Conservation (phyloP, 768 basidiomycete species). For the Trametes gibbosa region DNA sequence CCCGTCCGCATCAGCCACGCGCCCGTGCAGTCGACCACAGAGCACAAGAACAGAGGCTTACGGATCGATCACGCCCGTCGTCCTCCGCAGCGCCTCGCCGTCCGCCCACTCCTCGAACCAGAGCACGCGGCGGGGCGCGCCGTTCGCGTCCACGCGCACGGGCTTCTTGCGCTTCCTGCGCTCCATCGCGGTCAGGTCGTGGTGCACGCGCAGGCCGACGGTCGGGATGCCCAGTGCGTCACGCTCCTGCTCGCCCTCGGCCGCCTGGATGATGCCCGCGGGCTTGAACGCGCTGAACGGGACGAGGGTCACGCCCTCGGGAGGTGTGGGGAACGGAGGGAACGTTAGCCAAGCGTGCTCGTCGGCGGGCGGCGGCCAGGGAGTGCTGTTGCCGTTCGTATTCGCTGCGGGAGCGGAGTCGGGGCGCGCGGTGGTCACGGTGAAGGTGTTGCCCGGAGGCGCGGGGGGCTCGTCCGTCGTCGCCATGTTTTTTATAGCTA, state of each 20-base stretch:
- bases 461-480: not conserved
- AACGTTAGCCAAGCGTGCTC: conserved; percentile 28
- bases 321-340: conserved; percentile 48
- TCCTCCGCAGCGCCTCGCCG: conserved; percentile 47
- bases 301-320: conserved; percentile 45
- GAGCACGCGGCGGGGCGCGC: conserved; percentile 29
- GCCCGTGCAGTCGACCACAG: not conserved
- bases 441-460: not conserved
- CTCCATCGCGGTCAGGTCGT: conserved; percentile 60
- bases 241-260: conserved; percentile 35
- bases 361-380: conserved; percentile 3
- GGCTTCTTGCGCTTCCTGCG: conserved; percentile 50
- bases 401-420: not conserved
- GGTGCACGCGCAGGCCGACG: conserved; percentile 49
- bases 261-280: conserved; percentile 47
- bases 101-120: conserved; percentile 80
- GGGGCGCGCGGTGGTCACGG: conserved; percentile 7
- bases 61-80: conserved; percentile 46
- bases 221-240: conserved; percentile 72
- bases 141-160: conserved; percentile 22
- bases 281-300: conserved; percentile 59
- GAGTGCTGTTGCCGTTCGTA: not conserved
- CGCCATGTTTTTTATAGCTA: not conserved
- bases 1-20: not conserved
- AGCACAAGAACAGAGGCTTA: conserved; percentile 30